Evolutionary conservation across 2,329 filamentous ascomycete species (phyloP).

Genomic region (Paraphoma chrysanthemicola): DNA sequence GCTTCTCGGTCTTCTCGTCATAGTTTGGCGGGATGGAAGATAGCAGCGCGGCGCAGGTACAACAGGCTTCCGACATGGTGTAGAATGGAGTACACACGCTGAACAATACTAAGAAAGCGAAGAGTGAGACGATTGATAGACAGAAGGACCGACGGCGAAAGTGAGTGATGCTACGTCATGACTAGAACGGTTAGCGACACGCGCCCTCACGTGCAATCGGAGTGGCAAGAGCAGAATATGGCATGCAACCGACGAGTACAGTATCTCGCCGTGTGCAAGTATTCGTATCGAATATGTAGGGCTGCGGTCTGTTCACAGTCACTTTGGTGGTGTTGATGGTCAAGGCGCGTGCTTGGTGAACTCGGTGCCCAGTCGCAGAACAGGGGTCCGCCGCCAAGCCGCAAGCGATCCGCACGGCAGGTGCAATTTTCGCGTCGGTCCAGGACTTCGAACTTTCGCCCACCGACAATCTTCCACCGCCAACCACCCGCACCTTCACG

Average conservation of each 20-base stretch:
- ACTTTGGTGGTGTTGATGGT: conserved; percentile 2
- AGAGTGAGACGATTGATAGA: conserved; percentile 5
- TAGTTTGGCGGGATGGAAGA: conserved; percentile 60
- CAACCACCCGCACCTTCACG: conserved; percentile 36
- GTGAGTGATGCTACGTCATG: conserved; percentile 39
- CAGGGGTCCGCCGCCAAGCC: conserved; percentile 9
- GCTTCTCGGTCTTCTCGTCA: conserved; percentile 66
- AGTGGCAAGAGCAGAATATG: not conserved
- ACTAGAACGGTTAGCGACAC: conserved; percentile 34
- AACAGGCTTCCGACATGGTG: conserved; percentile 62
- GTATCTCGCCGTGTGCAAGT: not conserved
- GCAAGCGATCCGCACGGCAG: conserved; percentile 20
- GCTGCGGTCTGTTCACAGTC: no score
- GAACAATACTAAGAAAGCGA: conserved; percentile 1
- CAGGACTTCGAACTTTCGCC: conserved; percentile 33
- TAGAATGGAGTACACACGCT: not conserved
- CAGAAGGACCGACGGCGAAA: conserved; percentile 15
- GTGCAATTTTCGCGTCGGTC: conserved; percentile 17
- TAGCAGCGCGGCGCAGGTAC: conserved; percentile 72
- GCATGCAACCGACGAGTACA: not conserved
- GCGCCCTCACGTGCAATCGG: conserved; percentile 27
- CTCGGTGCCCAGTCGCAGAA: not conserved
- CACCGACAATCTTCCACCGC: conserved; percentile 21
- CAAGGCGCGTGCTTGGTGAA: conserved; percentile 2
- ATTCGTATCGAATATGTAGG: not conserved